phyloP scores from a whole-genome alignment of 208 protist genomes.

The Trypanosoma boissoni region DNA sequence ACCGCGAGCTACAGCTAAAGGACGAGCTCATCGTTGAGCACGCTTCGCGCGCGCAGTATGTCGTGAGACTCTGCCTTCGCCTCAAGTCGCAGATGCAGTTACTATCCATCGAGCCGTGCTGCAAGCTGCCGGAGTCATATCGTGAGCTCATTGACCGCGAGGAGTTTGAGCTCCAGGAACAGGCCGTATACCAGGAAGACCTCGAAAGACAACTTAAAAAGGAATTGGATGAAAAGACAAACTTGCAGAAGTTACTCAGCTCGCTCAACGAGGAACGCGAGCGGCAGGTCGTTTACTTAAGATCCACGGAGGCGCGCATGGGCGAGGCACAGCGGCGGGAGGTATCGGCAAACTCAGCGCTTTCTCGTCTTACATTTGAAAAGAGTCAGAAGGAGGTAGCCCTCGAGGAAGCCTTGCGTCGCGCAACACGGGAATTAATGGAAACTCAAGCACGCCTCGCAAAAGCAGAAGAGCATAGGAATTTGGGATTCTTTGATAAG shows the following conservation, averaged over 20 bases:
- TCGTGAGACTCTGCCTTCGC: conserved; percentile 56
- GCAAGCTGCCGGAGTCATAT: conserved; percentile 63
- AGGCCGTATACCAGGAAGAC: conserved; percentile 54
- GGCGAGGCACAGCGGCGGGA: conserved; percentile 62
- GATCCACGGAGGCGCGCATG: conserved; percentile 37
- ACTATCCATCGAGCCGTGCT: conserved; percentile 62
- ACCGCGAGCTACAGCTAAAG: conserved; percentile 65
- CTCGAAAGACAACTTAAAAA: conserved; percentile 49
- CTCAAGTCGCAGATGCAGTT: conserved; percentile 74
- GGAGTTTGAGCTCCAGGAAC: conserved; percentile 41
- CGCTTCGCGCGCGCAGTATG: conserved; percentile 71
- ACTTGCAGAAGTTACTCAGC: conserved; percentile 51
- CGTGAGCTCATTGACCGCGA: conserved; percentile 60
- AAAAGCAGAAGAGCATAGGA: conserved; percentile 34
- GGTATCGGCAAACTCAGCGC: conserved; percentile 26
- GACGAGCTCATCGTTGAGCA: conserved; percentile 80
- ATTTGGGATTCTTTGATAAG: conserved; percentile 29
- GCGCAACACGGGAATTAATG: conserved; percentile 59
- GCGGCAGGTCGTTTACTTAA: conserved; percentile 46
- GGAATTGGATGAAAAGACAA: conserved; percentile 61
- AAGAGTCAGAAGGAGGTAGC: conserved; percentile 57
- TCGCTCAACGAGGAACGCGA: conserved; percentile 64
- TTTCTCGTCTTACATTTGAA: conserved; percentile 40
- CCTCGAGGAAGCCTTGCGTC: conserved; percentile 61
- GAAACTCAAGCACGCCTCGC: conserved; percentile 51